Percentiles rank a stretch among this genome's conserved stretches.
These are phyloP conservation scores for Psilocybe sp. DNA, from an alignment of 768 basidiomycete species.

Conservation along the genomic window DNA sequence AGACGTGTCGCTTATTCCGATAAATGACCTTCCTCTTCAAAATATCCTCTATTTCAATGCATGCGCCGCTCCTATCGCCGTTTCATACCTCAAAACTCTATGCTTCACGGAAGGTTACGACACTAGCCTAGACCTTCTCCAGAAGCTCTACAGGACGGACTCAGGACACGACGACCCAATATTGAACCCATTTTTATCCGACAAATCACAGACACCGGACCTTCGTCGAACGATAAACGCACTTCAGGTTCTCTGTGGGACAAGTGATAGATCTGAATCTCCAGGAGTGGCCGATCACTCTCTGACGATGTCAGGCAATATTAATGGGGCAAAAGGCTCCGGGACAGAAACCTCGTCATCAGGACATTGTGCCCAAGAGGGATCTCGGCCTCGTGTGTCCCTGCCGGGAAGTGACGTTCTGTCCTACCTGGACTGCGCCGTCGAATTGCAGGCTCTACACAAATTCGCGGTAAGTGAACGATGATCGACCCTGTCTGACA, in stretches of 20 bases:
- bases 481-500: conserved; percentile 4
- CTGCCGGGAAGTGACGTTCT: conserved; percentile 11
- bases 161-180: conserved; percentile 24
- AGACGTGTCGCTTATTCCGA: conserved; percentile 77
- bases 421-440: conserved; percentile 20
- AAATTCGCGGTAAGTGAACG: conserved; percentile 9
- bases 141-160: conserved; percentile 35
- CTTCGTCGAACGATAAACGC: conserved; percentile 62
- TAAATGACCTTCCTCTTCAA: conserved; percentile 75
- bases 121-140: conserved; percentile 40
- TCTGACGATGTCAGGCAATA: background rate
- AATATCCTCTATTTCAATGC: conserved; percentile 63
- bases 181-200: conserved; percentile 6
- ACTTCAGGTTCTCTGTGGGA: conserved; percentile 55
- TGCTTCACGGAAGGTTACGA: conserved; percentile 54
- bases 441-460: conserved; percentile 8
- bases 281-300: background rate
- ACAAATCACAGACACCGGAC: conserved; percentile 41
- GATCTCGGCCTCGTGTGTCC: background rate
- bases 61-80: conserved; percentile 50
- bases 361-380: background rate
- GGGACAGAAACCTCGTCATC: background rate
- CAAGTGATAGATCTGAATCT: conserved; percentile 3
- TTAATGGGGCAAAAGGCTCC: background rate
- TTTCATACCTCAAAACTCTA: conserved; percentile 67